Evolutionary conservation across 1,284 basidiomycete species (phyloP), one percentile per base, ranked within the genome.

Genomic region (Microbotryomycetes sp.): DNA sequence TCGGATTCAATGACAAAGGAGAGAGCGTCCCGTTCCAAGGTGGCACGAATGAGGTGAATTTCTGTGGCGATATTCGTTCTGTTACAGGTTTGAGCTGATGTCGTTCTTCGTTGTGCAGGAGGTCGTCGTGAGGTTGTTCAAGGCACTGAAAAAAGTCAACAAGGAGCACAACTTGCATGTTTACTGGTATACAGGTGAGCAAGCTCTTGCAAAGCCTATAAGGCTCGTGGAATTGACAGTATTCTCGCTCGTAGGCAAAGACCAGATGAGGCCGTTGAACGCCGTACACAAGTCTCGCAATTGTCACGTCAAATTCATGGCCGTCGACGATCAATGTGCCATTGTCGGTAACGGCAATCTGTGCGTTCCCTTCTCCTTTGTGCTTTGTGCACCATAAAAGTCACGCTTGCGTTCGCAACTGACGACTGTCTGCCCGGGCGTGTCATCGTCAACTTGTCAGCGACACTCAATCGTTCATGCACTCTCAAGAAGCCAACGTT

Each of bases 231-330:
- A 0, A 6, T 6, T 49, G 13, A 9, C 23, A 1, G n/a, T 41
- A 3, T 45, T 28, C n/a, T 27, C 35, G 15, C 65, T 79, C 63
- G 76, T 76, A 27, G 83, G 82, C 52, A 87, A 85, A 71, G 86
- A 88, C 72, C 85, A 87, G 76, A 81, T 81, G 2, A 80, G 82
- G 48, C 87, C 88, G 3, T 77, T 88, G 55, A 86, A 86, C 66
- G 86, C 87, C 2, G 82, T 81, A 30, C 78, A 80, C 70, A 87
- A 86, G 77, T 84, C 87, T 71, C 79, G 87, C 24, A 89, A 87
- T 73, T 89, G 86, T 69, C 86, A 87, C 70, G 79, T 87, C 72
- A 89, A 89, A 74, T 81, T 89, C 72, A 86, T 86, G 73, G 79
- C 82, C 41, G 81, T 87, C 64, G 87, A 89, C 70, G 83, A 83